Percentiles rank a stretch among this genome's conserved stretches.
These are phyloP conservation scores for Boletellus deceptivus DNA, from an alignment of 1,284 basidiomycete genomes.

Conservation along the genomic window DNA sequence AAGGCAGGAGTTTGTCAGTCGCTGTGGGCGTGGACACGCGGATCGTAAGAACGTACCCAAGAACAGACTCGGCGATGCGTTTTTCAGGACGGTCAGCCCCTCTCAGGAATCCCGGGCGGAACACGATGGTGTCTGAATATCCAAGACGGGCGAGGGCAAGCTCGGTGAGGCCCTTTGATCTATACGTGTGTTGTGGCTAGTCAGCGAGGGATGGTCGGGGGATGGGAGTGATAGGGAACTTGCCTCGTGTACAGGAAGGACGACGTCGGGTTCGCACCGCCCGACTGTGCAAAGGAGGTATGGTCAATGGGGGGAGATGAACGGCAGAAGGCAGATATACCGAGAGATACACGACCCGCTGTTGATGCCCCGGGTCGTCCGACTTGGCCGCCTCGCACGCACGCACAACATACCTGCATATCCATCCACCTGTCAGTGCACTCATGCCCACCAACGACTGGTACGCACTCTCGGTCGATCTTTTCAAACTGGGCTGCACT, in stretches of 20 bases:
- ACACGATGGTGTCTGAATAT: constrained; percentile 66
- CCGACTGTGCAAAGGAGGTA: constrained; percentile 35
- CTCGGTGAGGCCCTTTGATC: constrained; percentile 77
- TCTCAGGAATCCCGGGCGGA: constrained; percentile 57
- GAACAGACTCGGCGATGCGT: constrained; percentile 41
- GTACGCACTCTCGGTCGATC: constrained; percentile 69
- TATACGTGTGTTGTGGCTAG: constrained; percentile 18
- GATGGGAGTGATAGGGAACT: constrained; percentile 1
- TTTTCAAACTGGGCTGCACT: constrained; percentile 64
- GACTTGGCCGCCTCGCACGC: constrained; percentile 63
- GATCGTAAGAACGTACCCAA: constrained; percentile 36
- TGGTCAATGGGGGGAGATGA: background rate
- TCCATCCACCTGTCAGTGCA: background rate
- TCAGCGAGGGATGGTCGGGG: background rate
- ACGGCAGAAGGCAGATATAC: constrained; percentile 35
- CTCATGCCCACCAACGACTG: too few relatives aligned
- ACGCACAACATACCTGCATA: constrained; percentile 63
- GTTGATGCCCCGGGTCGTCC: constrained; percentile 41
- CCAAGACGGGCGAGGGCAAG: constrained; percentile 60
- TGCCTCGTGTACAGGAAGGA: constrained; percentile 51
- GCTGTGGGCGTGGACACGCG: too few relatives aligned
- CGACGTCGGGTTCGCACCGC: constrained; percentile 48
- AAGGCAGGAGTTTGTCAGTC: too few relatives aligned
- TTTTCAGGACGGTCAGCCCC: constrained; percentile 41
- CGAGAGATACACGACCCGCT: constrained; percentile 70